Percentiles rank a stretch among this genome's conserved stretches.
Conservation (phyloP, 2,329 filamentous ascomycete genomes). For the Neonectria faginata region DNA sequence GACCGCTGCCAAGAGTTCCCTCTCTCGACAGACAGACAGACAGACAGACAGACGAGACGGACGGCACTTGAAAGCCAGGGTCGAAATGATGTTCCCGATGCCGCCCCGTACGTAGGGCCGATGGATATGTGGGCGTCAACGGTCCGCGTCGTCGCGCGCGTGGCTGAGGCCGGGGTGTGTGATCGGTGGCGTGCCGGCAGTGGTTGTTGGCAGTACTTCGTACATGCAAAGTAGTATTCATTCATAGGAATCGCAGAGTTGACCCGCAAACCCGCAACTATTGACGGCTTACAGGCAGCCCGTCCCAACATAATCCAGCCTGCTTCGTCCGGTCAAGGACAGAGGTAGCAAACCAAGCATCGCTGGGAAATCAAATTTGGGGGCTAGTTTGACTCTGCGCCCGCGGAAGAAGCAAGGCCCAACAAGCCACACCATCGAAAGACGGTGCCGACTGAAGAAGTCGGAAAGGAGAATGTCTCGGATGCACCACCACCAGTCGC, state of each 20-base stretch:
- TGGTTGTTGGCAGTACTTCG: constrained; percentile 3
- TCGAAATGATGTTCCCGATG: constrained; percentile 24
- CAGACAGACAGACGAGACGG: constrained; percentile 17
- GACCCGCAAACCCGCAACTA: constrained; percentile 6
- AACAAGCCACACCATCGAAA: constrained; percentile 16
- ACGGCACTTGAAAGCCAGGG: constrained; percentile 38
- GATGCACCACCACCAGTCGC: constrained; percentile 1
- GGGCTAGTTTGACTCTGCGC: constrained; percentile 14
- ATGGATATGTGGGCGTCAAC: constrained; percentile 26
- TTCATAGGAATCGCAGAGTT: neutral
- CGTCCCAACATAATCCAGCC: constrained; percentile 2
- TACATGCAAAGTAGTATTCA: neutral
- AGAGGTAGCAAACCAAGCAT: constrained; percentile 14
- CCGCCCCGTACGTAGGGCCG: constrained; percentile 31
- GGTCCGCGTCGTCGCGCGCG: constrained; percentile 21
- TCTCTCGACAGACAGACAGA: constrained; percentile 15
- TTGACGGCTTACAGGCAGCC: constrained; percentile 17
- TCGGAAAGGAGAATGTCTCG: neutral
- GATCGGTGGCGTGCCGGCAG: constrained; percentile 16
- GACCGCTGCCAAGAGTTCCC: constrained; percentile 29
- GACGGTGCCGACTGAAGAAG: neutral
- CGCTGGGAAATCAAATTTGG: constrained; percentile 4
- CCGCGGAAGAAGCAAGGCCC: constrained; percentile 7
- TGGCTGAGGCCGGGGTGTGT: constrained; percentile 13
- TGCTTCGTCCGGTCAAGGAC: constrained; percentile 4